Conservation (phyloP, 306 rosid species). For the Lupinus albus region DNA sequence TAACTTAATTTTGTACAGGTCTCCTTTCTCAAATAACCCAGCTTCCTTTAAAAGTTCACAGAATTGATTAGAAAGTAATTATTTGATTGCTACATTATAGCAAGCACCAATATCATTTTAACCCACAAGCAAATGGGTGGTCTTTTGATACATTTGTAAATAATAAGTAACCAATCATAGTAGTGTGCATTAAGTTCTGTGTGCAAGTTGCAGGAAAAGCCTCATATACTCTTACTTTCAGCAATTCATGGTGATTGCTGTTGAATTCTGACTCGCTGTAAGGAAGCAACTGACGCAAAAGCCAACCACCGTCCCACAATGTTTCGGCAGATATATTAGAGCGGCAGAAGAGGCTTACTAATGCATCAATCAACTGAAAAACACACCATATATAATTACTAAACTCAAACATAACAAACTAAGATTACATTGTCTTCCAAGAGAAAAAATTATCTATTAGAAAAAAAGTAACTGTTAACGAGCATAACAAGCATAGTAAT, state of each 20-base stretch:
- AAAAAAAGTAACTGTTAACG: constrained; percentile 2
- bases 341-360: constrained; percentile 84
- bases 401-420: constrained; percentile 33
- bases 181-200: neutral
- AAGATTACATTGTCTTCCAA: constrained; percentile 10
- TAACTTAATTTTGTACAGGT: constrained; percentile 19
- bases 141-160: constrained; percentile 18
- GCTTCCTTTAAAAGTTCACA: constrained; percentile 22
- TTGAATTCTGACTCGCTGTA: constrained; percentile 80
- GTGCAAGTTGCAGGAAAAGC: constrained; percentile 18
- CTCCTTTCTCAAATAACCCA: constrained; percentile 31
- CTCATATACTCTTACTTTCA: constrained; percentile 61
- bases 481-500: neutral
- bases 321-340: constrained; percentile 83
- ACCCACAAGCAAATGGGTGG: constrained; percentile 17
- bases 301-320: constrained; percentile 99
- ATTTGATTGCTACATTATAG: constrained; percentile 27
- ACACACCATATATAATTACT: constrained; percentile 23
- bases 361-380: constrained; percentile 82
- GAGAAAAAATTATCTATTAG: constrained; percentile 19
- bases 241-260: constrained; percentile 65
- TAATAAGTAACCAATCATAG: constrained; percentile 5
- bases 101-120: constrained; percentile 19
- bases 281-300: constrained; percentile 92
- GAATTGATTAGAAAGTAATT: constrained; percentile 22